Base-by-base conservation (phyloP, 2,329 filamentous ascomycete genomes). In the Passalora sequoiae region DNA sequence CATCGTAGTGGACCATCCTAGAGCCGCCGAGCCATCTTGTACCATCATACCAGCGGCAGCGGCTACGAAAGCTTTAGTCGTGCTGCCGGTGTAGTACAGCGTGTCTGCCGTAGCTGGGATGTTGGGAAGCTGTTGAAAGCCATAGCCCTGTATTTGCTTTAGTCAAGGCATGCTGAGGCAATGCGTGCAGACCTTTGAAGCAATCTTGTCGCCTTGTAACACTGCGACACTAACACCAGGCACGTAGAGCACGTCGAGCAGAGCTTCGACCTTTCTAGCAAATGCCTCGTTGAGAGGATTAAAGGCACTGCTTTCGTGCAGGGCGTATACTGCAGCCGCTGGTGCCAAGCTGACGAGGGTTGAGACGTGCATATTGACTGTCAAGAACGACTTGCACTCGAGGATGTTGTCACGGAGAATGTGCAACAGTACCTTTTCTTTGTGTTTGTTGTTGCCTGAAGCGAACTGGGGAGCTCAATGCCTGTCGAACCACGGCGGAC, bases 1-100 rank as follows among this genome's bases (percentile, higher is more conserved):
- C 6, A 69, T 42, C 3, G 62, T 62, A 2, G 64, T 66, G 3
- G 53, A 48, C 61, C 65, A 67, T 15, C 38, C 45, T 5, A 52
- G 12, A 1, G 43, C 25, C n/a, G 31, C 13, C 7, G 32, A 36
- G 13, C 29, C 29, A 19, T 50, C 35, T 4, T 38, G 27, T 1
- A 58, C 51, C 2, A 60, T 40, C 24, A 51, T 42, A 4, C 44
- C 43, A 7, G 55, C 47, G 5, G 54, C 33, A 0, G 55, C 48
- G 0, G 55, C 53, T 4, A 47, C 51, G 41, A 59, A 58, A 22
- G 55, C 56, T 25, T 60, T 58, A 5, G 57, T 58, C 2, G 54
- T 58, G 13, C 55, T 57, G 13, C 49, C 57, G 15, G 49, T 47
- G 46, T 50, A 58, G 38, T 49, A 59, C 5, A 59, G 37, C 4